A percentile compares a stretch with the other conserved stretches of the same genome.
These are phyloP conservation scores for Suillus placidus DNA, from an alignment of 768 basidiomycete species.

Conservation along the genomic window DNA sequence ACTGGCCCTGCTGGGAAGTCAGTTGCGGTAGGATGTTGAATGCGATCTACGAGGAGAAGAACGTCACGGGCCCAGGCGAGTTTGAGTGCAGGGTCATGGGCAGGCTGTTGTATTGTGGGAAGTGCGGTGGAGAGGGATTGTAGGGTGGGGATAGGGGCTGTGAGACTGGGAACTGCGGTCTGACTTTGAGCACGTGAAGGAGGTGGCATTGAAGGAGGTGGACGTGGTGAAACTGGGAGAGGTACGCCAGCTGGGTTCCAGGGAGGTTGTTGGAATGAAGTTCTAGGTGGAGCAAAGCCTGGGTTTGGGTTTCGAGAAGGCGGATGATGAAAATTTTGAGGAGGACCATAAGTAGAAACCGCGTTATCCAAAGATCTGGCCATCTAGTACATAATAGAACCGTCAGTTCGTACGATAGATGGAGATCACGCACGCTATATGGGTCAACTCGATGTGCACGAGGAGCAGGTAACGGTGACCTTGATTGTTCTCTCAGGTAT, in stretches of 20 bases:
- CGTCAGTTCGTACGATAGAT: conserved; percentile 19
- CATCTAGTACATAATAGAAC: conserved; percentile 49
- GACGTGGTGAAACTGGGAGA: conserved; percentile 25
- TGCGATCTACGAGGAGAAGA: conserved; percentile 72
- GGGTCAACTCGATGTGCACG: conserved; percentile 66
- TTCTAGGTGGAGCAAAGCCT: conserved; percentile 15
- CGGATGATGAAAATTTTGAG: conserved; percentile 26
- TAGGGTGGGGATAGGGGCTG: conserved; percentile 69
- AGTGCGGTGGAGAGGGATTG: conserved; percentile 56
- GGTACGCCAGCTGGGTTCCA: conserved; percentile 24
- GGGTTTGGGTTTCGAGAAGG: conserved; percentile 18
- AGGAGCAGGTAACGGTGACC: conserved; percentile 63
- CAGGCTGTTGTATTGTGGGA: conserved; percentile 53
- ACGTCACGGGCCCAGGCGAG: conserved; percentile 85
- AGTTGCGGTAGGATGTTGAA: conserved; percentile 36
- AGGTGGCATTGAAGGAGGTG: conserved; percentile 23
- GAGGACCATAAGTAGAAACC: conserved; percentile 18
- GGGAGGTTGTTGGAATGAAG: background rate
- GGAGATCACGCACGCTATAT: conserved; percentile 53
- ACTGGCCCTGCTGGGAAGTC: conserved; percentile 56
- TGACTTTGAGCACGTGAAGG: conserved; percentile 21
- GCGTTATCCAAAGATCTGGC: conserved; percentile 62
- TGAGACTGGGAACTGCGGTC: conserved; percentile 51
- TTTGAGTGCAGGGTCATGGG: conserved; percentile 60
- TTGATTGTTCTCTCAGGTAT: conserved; percentile 33